phyloP scores from a whole-genome alignment of 768 basidiomycete genomes.

The Boletellus ananas region DNA sequence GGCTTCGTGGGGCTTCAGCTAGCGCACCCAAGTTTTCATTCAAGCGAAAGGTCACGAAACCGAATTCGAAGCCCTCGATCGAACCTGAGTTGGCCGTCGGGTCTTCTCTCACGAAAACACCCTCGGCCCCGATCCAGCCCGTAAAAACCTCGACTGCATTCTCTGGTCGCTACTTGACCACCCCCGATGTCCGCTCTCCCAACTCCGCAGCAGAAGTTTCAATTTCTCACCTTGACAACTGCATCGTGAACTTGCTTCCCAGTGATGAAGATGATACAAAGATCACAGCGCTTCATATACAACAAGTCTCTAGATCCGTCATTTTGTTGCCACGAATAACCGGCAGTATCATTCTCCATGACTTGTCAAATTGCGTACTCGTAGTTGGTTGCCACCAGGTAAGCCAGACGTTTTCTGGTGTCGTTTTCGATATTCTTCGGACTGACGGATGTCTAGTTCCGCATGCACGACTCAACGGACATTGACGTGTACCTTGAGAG shows the following conservation, averaged over 20 bases:
- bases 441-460: constrained; percentile 51
- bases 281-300: constrained; percentile 33
- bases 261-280: constrained; percentile 3
- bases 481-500: constrained; percentile 67
- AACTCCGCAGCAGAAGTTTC: constrained; percentile 46
- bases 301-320: constrained; percentile 55
- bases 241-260: constrained; percentile 65
- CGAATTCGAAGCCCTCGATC: constrained; percentile 3
- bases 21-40: constrained; percentile 67
- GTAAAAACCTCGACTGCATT: constrained; percentile 40
- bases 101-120: constrained; percentile 1
- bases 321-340: constrained; percentile 61
- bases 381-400: constrained; percentile 82
- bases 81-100: constrained; percentile 2
- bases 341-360: constrained; percentile 73
- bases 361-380: constrained; percentile 59
- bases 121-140: constrained; percentile 25
- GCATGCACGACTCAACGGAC: constrained; percentile 72
- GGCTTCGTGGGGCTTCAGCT: constrained; percentile 40
- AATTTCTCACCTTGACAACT: constrained; percentile 61
- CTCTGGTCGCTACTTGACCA: constrained; percentile 45
- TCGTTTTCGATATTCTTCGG: not conserved
- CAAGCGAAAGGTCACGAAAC: constrained; percentile 45
- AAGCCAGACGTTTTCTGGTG: not conserved
- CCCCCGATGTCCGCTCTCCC: constrained; percentile 32